Percentiles rank a stretch among this genome's conserved stretches.
phyloP scores from a whole-genome alignment of 176 grass and related monocot species.

The Triticum turgidum region DNA sequence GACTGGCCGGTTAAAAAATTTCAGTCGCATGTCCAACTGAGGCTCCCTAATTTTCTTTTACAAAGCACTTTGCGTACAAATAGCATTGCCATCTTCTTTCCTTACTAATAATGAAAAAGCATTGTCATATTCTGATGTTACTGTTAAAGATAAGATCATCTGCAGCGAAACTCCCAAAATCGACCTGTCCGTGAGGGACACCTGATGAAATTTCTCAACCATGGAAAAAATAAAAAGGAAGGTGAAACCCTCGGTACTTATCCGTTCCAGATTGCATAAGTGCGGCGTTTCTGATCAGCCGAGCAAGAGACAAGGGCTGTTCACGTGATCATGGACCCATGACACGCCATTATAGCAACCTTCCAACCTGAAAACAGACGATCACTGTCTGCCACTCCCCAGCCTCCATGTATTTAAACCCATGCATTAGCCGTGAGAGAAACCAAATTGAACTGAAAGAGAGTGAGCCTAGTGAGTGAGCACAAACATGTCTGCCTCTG shows the following conservation, averaged over 20 bases:
- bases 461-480: neutral
- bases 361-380: slow-evolving; percentile 27
- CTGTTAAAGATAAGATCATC: slow-evolving; percentile 24
- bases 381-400: neutral
- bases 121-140: neutral
- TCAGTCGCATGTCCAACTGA: too few relatives aligned
- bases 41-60: too few relatives aligned
- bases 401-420: slow-evolving; percentile 24
- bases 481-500: slow-evolving; percentile 7
- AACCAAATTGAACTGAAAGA: neutral
- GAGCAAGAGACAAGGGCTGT: neutral
- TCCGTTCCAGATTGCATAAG: slow-evolving; percentile 22
- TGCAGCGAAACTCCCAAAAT: neutral
- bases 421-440: neutral
- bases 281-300: neutral
- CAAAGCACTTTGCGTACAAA: too few relatives aligned
- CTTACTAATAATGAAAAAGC: neutral
- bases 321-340: slow-evolving; percentile 39
- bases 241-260: neutral
- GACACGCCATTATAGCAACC: slow-evolving; percentile 17
- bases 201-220: slow-evolving; percentile 6
- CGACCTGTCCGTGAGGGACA: neutral
- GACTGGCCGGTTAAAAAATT: too few relatives aligned
- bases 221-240: neutral
- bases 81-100: too few relatives aligned